Evolutionary conservation across 2,329 filamentous ascomycete genomes (phyloP).

Genomic region (Seiridium unicorne): DNA sequence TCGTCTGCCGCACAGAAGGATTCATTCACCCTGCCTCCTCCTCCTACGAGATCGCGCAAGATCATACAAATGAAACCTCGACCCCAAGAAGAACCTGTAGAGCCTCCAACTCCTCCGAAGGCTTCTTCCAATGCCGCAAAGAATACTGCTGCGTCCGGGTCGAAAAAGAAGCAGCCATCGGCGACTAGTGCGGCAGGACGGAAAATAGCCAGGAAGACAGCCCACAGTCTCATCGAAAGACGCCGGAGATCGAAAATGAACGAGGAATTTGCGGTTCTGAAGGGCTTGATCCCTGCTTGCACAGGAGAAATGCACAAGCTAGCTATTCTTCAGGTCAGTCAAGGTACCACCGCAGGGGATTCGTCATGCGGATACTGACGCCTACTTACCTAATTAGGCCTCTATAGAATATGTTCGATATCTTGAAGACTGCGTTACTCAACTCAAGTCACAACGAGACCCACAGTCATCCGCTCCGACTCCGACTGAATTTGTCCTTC

Average conservation of each 20-base stretch:
- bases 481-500: conserved; percentile 25
- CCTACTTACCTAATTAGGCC: conserved; percentile 53
- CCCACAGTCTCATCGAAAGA: conserved; percentile 92
- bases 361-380: neutral
- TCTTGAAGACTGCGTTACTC: conserved; percentile 80
- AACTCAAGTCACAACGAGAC: conserved; percentile 65
- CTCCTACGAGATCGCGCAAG: conserved; percentile 86
- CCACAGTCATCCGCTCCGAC: conserved; percentile 28
- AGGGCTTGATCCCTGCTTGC: conserved; percentile 94
- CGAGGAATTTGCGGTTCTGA: conserved; percentile 90
- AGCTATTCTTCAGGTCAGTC: conserved; percentile 79
- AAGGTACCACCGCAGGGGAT: neutral
- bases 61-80: conserved; percentile 96
- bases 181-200: conserved; percentile 81
- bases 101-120: conserved; percentile 13
- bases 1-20: conserved; percentile 54
- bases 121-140: conserved; percentile 14
- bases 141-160: conserved; percentile 26
- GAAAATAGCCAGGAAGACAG: conserved; percentile 94
- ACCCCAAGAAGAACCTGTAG: conserved; percentile 36
- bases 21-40: conserved; percentile 81
- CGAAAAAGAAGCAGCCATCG: conserved; percentile 76
- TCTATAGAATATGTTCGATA: conserved; percentile 97
- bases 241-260: conserved; percentile 96
- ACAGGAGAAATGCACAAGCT: conserved; percentile 98